A percentile compares a stretch with the other conserved stretches of the same genome.
Conservation (phyloP, 208 protist genomes). For the Acanthamoeba lugdunensis region DNA sequence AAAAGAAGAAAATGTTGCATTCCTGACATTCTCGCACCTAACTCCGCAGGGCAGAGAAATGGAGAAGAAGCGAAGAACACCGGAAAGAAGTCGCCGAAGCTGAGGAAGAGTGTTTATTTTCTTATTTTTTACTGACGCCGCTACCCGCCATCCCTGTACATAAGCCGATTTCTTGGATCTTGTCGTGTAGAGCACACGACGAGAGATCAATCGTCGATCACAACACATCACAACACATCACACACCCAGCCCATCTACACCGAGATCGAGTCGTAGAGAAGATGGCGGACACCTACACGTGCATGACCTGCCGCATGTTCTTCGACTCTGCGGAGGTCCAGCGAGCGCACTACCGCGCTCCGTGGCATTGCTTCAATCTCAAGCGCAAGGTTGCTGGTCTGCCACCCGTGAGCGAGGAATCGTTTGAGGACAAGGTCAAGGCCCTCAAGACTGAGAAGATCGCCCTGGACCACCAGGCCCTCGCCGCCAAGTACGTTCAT, state of each 20-base stretch:
- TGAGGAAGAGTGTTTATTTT: neutral
- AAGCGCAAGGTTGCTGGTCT: conserved; percentile 84
- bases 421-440: conserved; percentile 74
- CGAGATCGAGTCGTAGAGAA: neutral
- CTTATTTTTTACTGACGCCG: neutral
- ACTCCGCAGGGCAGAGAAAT: neutral
- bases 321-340: conserved; percentile 78
- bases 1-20: too few relatives aligned
- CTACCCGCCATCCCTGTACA: neutral
- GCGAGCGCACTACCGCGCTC: conserved; percentile 79
- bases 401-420: conserved; percentile 72
- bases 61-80: neutral
- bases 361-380: conserved; percentile 84
- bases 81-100: conserved; percentile 11
- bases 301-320: conserved; percentile 79
- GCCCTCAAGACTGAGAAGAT: conserved; percentile 5
- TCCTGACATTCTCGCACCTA: neutral
- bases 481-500: conserved; percentile 28
- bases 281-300: conserved; percentile 68
- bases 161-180: neutral
- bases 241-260: neutral
- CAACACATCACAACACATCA: neutral
- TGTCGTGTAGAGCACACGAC: neutral
- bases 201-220: neutral
- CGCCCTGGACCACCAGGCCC: conserved; percentile 2